Conservation (phyloP, 768 basidiomycete genomes). For the Crucibulum laeve region DNA sequence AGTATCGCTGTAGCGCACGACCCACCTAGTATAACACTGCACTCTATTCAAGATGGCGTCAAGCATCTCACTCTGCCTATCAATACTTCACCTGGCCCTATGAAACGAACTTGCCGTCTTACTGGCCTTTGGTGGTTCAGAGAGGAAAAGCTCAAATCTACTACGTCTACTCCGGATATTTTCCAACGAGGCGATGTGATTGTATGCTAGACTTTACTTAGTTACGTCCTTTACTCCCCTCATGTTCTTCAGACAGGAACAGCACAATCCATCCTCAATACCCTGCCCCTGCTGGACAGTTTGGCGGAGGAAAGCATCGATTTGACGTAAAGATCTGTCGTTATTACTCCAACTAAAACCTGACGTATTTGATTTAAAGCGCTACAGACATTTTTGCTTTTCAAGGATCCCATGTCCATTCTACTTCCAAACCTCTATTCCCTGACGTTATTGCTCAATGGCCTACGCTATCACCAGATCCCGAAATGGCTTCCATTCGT, state of each 20-base stretch:
- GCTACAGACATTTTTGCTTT: slow-evolving; percentile 80
- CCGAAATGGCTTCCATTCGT: slow-evolving; percentile 57
- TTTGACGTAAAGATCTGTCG: slow-evolving; percentile 4
- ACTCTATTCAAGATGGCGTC: slow-evolving; percentile 76
- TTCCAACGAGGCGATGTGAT: slow-evolving; percentile 64
- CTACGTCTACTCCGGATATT: slow-evolving; percentile 63
- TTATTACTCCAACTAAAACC: neutral
- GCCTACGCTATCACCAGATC: slow-evolving; percentile 61
- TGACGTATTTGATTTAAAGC: slow-evolving; percentile 31
- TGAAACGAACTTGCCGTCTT: slow-evolving; percentile 22
- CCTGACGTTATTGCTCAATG: slow-evolving; percentile 64
- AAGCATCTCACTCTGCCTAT: slow-evolving; percentile 45
- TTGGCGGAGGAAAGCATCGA: slow-evolving; percentile 48
- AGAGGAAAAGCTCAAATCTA: slow-evolving; percentile 35
- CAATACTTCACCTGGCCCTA: slow-evolving; percentile 12
- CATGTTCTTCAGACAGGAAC: slow-evolving; percentile 62
- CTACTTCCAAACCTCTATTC: slow-evolving; percentile 34
- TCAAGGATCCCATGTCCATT: slow-evolving; percentile 59
- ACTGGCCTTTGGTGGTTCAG: slow-evolving; percentile 73
- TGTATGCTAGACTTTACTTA: slow-evolving; percentile 32
- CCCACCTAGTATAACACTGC: slow-evolving; percentile 63
- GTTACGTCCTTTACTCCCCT: slow-evolving; percentile 9
- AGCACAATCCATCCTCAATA: slow-evolving; percentile 64
- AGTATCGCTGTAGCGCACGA: slow-evolving; percentile 69
- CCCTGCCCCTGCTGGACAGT: slow-evolving; percentile 67